Conservation (phyloP, 345 rosid species). For the Eucalyptus pauciflora region DNA sequence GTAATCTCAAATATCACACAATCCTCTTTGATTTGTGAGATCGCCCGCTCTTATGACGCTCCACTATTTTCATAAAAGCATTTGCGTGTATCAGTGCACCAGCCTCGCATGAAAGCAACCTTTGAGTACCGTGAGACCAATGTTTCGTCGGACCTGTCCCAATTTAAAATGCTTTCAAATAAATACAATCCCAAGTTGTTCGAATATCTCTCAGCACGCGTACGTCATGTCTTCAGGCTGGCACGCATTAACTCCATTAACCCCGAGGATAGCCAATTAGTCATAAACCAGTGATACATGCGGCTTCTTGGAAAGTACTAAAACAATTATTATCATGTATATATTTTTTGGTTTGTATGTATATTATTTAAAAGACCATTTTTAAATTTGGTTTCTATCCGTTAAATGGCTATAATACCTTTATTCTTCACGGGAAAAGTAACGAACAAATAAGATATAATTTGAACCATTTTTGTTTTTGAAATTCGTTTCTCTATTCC, state of each 20-base stretch:
- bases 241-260: neutral
- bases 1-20: too few species aligned
- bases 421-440: neutral
- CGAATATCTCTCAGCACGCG: neutral
- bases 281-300: neutral
- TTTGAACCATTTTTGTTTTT: neutral
- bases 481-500: neutral
- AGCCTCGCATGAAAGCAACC: neutral
- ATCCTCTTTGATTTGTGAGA: too few species aligned
- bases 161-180: neutral
- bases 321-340: neutral
- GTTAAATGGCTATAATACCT: neutral
- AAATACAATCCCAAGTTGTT: neutral
- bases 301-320: neutral
- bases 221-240: neutral
- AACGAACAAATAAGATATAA: neutral
- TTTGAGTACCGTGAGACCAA: neutral
- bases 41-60: too few species aligned
- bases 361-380: neutral
- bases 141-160: neutral
- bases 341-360: neutral
- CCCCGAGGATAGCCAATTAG: neutral
- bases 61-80: too few species aligned
- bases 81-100: neutral
- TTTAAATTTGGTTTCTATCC: neutral